Percentiles rank a stretch among this genome's conserved stretches.
These are phyloP conservation scores for Petunia secreta DNA, from an alignment of 257 asterid species.

Conservation along the genomic window DNA sequence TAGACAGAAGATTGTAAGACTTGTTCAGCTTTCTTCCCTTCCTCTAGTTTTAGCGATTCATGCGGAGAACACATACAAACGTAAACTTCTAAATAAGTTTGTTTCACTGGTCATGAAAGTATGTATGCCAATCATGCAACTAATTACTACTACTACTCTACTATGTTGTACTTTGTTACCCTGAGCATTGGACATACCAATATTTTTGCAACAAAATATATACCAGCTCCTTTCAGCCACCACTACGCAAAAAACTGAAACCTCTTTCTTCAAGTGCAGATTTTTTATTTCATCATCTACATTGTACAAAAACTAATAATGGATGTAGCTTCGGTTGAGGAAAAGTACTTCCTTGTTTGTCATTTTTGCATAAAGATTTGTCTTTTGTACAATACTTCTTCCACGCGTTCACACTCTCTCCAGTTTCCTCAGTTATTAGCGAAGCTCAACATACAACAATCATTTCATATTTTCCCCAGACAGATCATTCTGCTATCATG, in stretches of 20 bases:
- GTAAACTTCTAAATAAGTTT: neutral
- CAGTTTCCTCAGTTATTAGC: neutral
- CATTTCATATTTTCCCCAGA: neutral
- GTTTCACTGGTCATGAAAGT: neutral
- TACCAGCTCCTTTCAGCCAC: neutral
- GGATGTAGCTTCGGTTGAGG: too few relatives aligned
- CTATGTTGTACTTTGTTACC: too few relatives aligned
- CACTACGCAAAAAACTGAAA: neutral
- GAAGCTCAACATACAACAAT: neutral
- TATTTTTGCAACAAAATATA: neutral
- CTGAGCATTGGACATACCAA: neutral
- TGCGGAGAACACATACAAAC: conserved; percentile 27
- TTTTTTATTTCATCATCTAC: neutral
- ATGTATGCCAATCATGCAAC: neutral
- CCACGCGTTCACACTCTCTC: neutral
- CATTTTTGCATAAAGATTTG: too few relatives aligned
- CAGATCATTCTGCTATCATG: neutral
- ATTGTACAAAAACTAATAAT: too few relatives aligned
- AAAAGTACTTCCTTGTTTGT: too few relatives aligned
- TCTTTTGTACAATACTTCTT: too few relatives aligned
- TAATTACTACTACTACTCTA: too few relatives aligned
- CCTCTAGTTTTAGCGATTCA: conserved; percentile 51
- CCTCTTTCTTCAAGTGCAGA: neutral
- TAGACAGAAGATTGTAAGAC: conserved; percentile 39
- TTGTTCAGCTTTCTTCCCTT: conserved; percentile 47